Conservation (phyloP, 2,329 filamentous ascomycete species). For the Passalora sequoiae region DNA sequence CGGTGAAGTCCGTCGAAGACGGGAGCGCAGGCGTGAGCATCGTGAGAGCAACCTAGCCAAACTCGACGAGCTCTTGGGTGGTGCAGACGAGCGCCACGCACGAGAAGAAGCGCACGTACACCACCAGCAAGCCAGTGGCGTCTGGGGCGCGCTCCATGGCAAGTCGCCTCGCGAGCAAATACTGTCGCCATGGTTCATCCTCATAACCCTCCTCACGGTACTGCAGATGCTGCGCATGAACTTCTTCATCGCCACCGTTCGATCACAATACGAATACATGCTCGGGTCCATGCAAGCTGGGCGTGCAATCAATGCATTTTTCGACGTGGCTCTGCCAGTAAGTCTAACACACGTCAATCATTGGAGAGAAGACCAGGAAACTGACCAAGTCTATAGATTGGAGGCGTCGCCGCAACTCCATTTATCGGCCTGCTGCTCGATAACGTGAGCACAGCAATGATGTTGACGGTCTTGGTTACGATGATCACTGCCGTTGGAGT, state of each 20-base stretch:
- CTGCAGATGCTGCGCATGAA: constrained; percentile 58
- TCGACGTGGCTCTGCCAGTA: constrained; percentile 70
- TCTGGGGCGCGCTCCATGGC: constrained; percentile 82
- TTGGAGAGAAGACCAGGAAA: too few species aligned
- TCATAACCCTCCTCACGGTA: constrained; percentile 72
- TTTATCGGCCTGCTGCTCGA: constrained; percentile 80
- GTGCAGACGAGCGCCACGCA: constrained; percentile 55
- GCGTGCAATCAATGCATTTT: constrained; percentile 70
- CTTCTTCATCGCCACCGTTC: constrained; percentile 83
- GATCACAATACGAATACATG: constrained; percentile 74
- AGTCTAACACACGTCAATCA: neutral
- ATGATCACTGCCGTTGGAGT: constrained; percentile 69
- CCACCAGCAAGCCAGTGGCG: constrained; percentile 51
- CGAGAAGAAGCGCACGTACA: constrained; percentile 19
- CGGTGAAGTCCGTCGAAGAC: constrained; percentile 55
- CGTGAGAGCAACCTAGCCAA: constrained; percentile 63
- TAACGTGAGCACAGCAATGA: constrained; percentile 64
- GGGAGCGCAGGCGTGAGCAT: constrained; percentile 48
- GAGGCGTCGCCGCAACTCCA: constrained; percentile 76
- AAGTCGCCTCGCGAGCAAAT: constrained; percentile 67
- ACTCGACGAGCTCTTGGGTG: constrained; percentile 65
- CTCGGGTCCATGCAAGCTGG: constrained; percentile 59
- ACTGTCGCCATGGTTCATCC: constrained; percentile 71
- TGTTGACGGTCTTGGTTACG: constrained; percentile 65
- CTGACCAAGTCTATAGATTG: constrained; percentile 42